Evolutionary conservation across 2,329 filamentous ascomycete genomes (phyloP).

Genomic region (Trichophyton schoenleinii): DNA sequence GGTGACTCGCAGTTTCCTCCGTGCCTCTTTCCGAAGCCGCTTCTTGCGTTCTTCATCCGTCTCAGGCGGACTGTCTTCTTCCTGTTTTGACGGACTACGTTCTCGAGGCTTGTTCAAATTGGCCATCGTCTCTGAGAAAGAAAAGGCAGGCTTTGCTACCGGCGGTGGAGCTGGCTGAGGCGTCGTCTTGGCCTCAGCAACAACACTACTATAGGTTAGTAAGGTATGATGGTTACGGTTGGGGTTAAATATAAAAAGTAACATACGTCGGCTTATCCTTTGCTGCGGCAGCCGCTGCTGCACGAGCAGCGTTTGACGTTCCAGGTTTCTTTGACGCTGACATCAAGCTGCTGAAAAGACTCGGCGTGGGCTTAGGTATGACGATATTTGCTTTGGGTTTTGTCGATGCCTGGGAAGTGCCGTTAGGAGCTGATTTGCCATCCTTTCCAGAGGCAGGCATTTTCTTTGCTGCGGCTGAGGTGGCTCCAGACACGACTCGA

Average conservation of each 20-base stretch:
- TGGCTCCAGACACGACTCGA: slow-evolving; percentile 13
- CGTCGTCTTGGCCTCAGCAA: slow-evolving; percentile 16
- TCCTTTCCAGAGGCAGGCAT: slow-evolving; percentile 4
- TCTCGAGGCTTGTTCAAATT: slow-evolving; percentile 46
- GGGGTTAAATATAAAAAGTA: background rate
- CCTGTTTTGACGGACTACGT: slow-evolving; percentile 37
- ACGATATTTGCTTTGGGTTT: slow-evolving; percentile 30
- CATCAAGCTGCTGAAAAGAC: slow-evolving; percentile 35
- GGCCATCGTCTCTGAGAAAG: slow-evolving; percentile 39
- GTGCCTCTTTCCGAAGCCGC: slow-evolving; percentile 48
- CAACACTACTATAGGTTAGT: slow-evolving; percentile 8
- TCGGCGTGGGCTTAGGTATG: slow-evolving; percentile 31
- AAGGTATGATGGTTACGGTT: background rate
- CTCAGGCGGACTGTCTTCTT: slow-evolving; percentile 43
- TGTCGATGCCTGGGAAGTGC: slow-evolving; percentile 10
- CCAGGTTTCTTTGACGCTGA: slow-evolving; percentile 40
- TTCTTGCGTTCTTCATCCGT: slow-evolving; percentile 48
- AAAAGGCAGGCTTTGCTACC: slow-evolving; percentile 31
- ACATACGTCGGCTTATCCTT: slow-evolving; percentile 24
- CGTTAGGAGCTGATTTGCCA: slow-evolving; percentile 14
- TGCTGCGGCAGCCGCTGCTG: slow-evolving; percentile 29
- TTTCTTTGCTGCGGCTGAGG: background rate
- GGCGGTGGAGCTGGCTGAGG: slow-evolving; percentile 20
- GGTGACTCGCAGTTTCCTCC: slow-evolving; percentile 47
- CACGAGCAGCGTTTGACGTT: slow-evolving; percentile 38